phyloP scores from a whole-genome alignment of 139 green algal genomes.

The Coccomyxa sp. region DNA sequence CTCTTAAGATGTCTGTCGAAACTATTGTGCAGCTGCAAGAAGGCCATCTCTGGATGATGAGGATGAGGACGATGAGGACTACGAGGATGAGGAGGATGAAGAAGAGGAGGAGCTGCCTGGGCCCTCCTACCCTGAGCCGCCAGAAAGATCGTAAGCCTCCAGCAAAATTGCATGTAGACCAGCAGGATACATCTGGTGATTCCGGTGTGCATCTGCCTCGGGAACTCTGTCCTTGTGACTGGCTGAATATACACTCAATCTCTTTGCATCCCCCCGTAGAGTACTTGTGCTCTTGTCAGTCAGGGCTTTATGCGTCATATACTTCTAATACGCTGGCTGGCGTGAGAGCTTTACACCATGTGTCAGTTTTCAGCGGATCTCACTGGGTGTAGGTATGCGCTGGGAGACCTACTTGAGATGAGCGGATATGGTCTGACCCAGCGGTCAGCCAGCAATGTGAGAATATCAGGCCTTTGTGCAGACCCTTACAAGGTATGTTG shows the following conservation, averaged over 20 bases:
- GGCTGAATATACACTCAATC: neutral
- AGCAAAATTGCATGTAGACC: neutral
- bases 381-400: neutral
- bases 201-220: too few relatives aligned
- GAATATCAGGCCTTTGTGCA: neutral
- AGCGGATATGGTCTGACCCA: neutral
- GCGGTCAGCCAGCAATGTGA: neutral
- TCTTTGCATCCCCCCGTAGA: neutral
- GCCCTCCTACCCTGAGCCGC: neutral
- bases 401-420: neutral
- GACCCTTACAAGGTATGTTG: neutral
- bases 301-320: too few relatives aligned
- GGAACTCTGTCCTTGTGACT: too few relatives aligned
- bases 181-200: neutral
- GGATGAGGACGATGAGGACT: slow-evolving; percentile 15
- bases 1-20: neutral
- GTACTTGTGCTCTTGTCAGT: neutral
- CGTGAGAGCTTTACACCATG: neutral
- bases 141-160: neutral
- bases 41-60: neutral
- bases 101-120: slow-evolving; percentile 17
- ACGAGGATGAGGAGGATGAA: slow-evolving; percentile 17
- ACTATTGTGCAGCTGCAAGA: neutral
- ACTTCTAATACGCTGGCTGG: neutral
- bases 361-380: neutral